Percentiles rank a stretch among this genome's conserved stretches.
Evolutionary conservation across 2,329 filamentous ascomycete genomes (phyloP).

Genomic region (Dichotomopilus funicola): DNA sequence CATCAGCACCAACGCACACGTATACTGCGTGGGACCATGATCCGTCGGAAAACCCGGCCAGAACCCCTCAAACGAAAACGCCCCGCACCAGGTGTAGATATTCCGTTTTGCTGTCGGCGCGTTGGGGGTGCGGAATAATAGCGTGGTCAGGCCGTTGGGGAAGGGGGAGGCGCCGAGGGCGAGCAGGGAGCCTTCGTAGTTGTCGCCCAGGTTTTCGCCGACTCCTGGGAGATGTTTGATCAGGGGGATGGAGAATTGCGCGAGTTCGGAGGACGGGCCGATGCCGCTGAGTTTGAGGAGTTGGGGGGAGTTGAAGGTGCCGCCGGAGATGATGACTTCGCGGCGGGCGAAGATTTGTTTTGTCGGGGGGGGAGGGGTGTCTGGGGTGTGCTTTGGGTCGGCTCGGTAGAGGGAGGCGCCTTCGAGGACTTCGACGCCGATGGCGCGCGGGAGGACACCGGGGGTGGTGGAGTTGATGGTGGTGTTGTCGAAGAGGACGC

Average conservation of each 20-base stretch:
- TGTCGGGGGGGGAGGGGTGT: constrained; percentile 20
- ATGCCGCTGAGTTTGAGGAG: constrained; percentile 38
- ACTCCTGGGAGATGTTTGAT: constrained; percentile 53
- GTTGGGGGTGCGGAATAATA: constrained; percentile 25
- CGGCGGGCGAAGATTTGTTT: constrained; percentile 28
- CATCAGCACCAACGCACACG: constrained; percentile 46
- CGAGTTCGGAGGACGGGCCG: constrained; percentile 32
- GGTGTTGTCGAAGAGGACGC: constrained; percentile 32
- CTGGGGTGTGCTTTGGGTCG: constrained; percentile 32
- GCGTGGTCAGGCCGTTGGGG: constrained; percentile 22
- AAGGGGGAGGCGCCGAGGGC: constrained; percentile 32
- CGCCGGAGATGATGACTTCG: constrained; percentile 44
- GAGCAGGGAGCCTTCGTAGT: constrained; percentile 40
- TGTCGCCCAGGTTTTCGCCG: constrained; percentile 53
- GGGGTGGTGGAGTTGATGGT: constrained; percentile 9
- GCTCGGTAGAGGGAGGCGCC: constrained; percentile 36
- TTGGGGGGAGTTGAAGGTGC: constrained; percentile 30
- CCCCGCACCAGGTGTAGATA: constrained; percentile 28
- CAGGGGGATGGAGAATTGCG: constrained; percentile 41
- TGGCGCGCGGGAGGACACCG: constrained; percentile 26
- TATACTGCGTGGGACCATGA: constrained; percentile 30
- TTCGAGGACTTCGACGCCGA: constrained; percentile 38
- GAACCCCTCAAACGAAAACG: constrained; percentile 29
- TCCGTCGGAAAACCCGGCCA: constrained; percentile 29
- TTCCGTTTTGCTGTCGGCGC: constrained; percentile 27